Evolutionary conservation across 495 filamentous ascomycete species (phyloP).

Genomic region (Neurospora sp.): DNA sequence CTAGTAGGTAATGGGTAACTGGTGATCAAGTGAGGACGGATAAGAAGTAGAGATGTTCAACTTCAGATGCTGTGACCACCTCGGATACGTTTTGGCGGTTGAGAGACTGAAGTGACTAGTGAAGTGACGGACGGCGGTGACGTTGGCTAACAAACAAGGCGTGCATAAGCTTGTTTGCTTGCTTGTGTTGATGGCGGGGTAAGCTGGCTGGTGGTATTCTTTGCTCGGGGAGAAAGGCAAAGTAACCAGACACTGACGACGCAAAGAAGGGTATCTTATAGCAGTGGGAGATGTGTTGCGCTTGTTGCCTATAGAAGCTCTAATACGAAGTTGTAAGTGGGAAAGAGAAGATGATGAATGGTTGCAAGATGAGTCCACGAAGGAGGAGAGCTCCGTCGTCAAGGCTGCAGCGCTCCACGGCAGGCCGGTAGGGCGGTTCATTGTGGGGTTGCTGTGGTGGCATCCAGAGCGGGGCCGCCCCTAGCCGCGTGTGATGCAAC

Average conservation of each 20-base stretch:
- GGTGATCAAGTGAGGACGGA: neutral
- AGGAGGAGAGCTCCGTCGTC: neutral
- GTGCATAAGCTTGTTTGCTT: neutral
- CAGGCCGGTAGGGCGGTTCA: neutral
- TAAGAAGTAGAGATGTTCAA: neutral
- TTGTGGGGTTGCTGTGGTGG: neutral
- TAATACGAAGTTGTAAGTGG: neutral
- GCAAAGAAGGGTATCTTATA: neutral
- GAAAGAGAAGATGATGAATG: neutral
- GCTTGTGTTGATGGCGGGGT: neutral
- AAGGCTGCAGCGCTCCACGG: neutral
- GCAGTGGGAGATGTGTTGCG: neutral
- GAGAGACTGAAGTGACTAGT: neutral
- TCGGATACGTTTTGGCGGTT: neutral
- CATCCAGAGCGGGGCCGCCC: neutral
- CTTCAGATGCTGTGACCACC: neutral
- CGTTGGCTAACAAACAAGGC: neutral
- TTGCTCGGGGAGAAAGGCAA: neutral
- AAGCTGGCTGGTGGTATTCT: neutral
- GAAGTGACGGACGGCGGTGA: neutral
- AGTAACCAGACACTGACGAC: neutral
- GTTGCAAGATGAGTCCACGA: neutral
- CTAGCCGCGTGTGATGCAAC: neutral
- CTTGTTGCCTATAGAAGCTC: neutral
- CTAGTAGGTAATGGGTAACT: neutral